A percentile compares a stretch with the other conserved stretches of the same genome.
These are phyloP conservation scores for Aspergillus pseudotamarii DNA, from an alignment of 2,329 filamentous ascomycete species.

Conservation along the genomic window DNA sequence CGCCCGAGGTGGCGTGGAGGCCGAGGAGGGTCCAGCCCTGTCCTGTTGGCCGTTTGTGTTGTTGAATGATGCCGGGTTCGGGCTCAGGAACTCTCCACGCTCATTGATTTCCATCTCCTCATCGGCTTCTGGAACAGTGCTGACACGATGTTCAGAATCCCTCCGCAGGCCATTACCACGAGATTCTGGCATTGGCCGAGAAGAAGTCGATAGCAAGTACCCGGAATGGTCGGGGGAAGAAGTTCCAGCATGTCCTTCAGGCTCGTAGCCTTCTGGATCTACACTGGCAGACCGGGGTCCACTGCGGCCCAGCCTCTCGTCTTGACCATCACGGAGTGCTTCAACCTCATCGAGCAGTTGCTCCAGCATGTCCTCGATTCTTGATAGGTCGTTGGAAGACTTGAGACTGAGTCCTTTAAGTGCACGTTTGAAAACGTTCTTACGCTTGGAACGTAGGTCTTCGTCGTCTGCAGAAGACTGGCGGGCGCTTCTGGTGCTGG, in stretches of 20 bases:
- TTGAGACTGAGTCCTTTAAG: conserved; percentile 86
- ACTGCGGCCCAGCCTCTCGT: conserved; percentile 35
- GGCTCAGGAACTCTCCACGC: conserved; percentile 54
- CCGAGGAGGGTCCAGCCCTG: conserved; percentile 46
- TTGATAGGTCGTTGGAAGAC: conserved; percentile 81
- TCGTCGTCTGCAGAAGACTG: conserved; percentile 57
- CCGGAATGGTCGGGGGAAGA: conserved; percentile 76
- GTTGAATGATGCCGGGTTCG: conserved; percentile 63
- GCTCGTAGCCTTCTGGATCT: conserved; percentile 78
- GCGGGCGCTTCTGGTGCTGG: conserved; percentile 62
- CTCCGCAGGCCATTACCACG: conserved; percentile 54
- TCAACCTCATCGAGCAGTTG: conserved; percentile 92
- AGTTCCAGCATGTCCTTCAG: conserved; percentile 76
- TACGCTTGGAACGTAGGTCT: conserved; percentile 73
- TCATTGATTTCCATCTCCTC: conserved; percentile 68
- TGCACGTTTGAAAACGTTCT: conserved; percentile 92
- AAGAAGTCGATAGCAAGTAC: conserved; percentile 66
- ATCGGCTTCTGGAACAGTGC: conserved; percentile 82
- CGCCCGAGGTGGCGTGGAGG: conserved; percentile 49
- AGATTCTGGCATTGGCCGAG: conserved; percentile 39
- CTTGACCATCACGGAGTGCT: conserved; percentile 66
- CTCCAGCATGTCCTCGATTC: conserved; percentile 90
- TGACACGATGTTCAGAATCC: conserved; percentile 76
- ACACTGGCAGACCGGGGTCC: conserved; percentile 52
- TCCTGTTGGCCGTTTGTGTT: conserved; percentile 48